Base-by-base conservation (phyloP, 768 basidiomycete genomes). In the Scleroderma bovista region DNA sequence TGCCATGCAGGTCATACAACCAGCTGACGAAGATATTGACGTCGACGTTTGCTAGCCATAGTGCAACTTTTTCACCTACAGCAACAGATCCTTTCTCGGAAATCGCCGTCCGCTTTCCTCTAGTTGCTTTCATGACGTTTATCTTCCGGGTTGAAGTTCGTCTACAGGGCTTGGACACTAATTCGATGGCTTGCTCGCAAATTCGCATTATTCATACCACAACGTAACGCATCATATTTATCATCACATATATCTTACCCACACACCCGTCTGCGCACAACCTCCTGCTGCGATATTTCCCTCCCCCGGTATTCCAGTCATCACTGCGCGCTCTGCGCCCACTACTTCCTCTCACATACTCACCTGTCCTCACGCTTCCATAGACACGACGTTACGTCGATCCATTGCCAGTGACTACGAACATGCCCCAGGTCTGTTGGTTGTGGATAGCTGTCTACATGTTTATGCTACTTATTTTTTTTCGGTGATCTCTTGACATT, bases 11-110 rank as follows among this genome's bases (percentile, higher is more conserved):
- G 46, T 52, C 41, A 51, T 47, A 12, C 58, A 56, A 37, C 48
- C 45, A 32, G 23, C 48, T 29, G 61, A 66, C 22, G 63, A 65
- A 57, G 63, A 65, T 48, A 57, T 65, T 24, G 63, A 65, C 45
- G 49, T 66, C 32, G 63, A 65, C 15, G 52, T 65, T 11, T 65
- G 63, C 47, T 65, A 52, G 42, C 49, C 24, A 34, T 8, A 15
- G 34, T 29, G 50, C 34, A 15, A 8, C 31, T 26, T 37, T 47
- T 26, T n/a, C 26, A 8, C 51, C 44, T 19, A 16, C 17, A 17
- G 2, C 20, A 15, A 34, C 6, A 15, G n/a, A 12, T 12, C 17
- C 36, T 15, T 26, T 16, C 16, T 13, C 26, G 23, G 13, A 46
- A 23, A 26, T 37, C 2, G 45, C n/a, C 38, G 47, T 52, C 54